Percentiles rank a stretch among this genome's conserved stretches.
Conservation (phyloP, 192 early-diverging fungal genomes). For the Diversispora eburnea region DNA sequence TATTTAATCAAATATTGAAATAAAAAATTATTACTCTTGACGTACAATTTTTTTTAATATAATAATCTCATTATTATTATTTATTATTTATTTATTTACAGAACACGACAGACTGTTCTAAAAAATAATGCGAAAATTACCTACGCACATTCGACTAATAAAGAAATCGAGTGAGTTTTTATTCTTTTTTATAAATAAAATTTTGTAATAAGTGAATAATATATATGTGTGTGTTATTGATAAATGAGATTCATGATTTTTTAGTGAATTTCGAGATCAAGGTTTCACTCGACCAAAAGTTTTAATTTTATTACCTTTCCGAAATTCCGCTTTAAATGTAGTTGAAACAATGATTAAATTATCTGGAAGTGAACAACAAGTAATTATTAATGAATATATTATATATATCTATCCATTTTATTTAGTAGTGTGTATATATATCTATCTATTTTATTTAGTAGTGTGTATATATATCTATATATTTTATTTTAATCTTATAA, state of each 20-base stretch:
- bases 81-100: constrained; percentile 16
- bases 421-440: not conserved
- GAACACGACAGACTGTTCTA: constrained; percentile 65
- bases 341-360: constrained; percentile 73
- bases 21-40: too few relatives aligned
- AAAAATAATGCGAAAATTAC: constrained; percentile 77
- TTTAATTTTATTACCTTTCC: constrained; percentile 84
- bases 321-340: constrained; percentile 76
- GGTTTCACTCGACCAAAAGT: constrained; percentile 94
- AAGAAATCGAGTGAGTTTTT: constrained; percentile 45
- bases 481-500: constrained; percentile 23
- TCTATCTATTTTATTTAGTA: not conserved
- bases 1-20: not conserved
- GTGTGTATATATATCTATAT: not conserved
- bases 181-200: not conserved
- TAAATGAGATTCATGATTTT: not conserved
- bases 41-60: not conserved
- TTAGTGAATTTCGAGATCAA: constrained; percentile 84
- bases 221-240: too few relatives aligned
- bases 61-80: not conserved
- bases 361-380: constrained; percentile 76
- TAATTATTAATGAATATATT: constrained; percentile 10
- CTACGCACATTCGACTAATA: constrained; percentile 53
- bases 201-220: constrained; percentile 25
- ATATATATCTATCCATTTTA: not conserved